Conservation (phyloP, 148 eudicot species). For the Nyssa sinensis region DNA sequence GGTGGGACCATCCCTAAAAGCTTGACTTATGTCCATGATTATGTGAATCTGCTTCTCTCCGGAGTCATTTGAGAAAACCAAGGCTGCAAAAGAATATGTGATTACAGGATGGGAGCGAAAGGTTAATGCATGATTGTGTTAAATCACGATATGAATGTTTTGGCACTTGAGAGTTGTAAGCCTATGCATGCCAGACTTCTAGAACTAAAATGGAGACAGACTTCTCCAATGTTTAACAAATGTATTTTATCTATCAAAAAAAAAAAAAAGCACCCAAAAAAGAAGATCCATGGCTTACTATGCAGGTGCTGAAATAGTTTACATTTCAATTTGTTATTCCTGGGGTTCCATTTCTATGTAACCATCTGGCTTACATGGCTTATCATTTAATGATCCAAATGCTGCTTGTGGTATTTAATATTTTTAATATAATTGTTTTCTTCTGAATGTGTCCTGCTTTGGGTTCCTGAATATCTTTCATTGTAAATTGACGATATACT, state of each 20-base stretch:
- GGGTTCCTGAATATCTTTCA: constrained; percentile 1
- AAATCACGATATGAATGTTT: too few species aligned
- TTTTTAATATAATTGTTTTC: background rate
- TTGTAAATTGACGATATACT: background rate
- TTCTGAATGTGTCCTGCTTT: background rate
- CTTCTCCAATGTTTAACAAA: too few species aligned
- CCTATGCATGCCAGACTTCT: too few species aligned
- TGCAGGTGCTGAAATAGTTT: background rate
- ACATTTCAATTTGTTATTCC: background rate
- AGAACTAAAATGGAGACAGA: too few species aligned
- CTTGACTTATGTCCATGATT: constrained; percentile 50
- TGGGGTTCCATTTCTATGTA: background rate
- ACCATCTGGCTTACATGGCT: background rate
- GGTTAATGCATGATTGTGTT: constrained; percentile 10
- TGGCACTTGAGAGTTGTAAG: too few species aligned
- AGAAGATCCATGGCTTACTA: background rate
- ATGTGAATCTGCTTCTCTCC: constrained; percentile 46
- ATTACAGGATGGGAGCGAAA: constrained; percentile 35
- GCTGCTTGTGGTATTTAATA: background rate
- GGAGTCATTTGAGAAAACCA: constrained; percentile 26
- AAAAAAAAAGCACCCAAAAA: background rate
- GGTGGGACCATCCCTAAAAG: constrained; percentile 67
- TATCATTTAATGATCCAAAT: background rate
- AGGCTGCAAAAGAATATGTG: constrained; percentile 22
- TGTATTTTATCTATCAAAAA: too few species aligned